Base-by-base conservation (phyloP, 2,329 filamentous ascomycete genomes). In the Apiospora kogelbergensis region DNA sequence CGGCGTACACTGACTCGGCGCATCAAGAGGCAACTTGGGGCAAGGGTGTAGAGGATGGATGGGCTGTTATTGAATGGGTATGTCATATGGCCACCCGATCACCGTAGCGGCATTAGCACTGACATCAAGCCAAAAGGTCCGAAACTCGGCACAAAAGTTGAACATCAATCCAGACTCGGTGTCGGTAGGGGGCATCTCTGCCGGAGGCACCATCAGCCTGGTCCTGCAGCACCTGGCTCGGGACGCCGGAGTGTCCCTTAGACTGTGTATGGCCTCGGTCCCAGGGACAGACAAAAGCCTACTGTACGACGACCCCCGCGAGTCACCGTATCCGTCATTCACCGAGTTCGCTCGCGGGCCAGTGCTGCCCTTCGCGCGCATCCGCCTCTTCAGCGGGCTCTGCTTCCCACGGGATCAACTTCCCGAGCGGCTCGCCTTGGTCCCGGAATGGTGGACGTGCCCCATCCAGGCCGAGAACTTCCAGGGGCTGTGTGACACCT, bases 171-270 rank as follows among this genome's bases (percentile, higher is more conserved):
- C 76, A 0, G 70, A 74, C 42, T 81, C 80, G 7, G 63, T 82
- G 26, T 81, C 80, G 2, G 68, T 81, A 26, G 80, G 81, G 37
- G 80, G 81, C 20, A 74, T 82, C 33, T 82, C 80, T 0, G 80
- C 80, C 1, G 80, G 80, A 11, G 80, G 70, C 2, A 74, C 80
- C 68, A 81, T 81, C 68, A 73, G 72, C 46, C 33, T 80, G 22
- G 72, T 81, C 9, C 68, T 82, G 6, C 80, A 81, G 45, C 79
- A 80, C 69, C 73, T 80, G 64, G 80, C 80, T 0, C 77, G 80
- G 64, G 80, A 82, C 60, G 77, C 75, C 7, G 78, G 77, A n/a
- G 69, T 82, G 5, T 77, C 78, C 6, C 75, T 82, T 30, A 76
- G 71, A 40, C 73, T 81, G 1, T 78, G 76, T 69, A 73, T 82